Conservation (phyloP, 441 rosid genomes). For the Pelargonium fulgidum region DNA sequence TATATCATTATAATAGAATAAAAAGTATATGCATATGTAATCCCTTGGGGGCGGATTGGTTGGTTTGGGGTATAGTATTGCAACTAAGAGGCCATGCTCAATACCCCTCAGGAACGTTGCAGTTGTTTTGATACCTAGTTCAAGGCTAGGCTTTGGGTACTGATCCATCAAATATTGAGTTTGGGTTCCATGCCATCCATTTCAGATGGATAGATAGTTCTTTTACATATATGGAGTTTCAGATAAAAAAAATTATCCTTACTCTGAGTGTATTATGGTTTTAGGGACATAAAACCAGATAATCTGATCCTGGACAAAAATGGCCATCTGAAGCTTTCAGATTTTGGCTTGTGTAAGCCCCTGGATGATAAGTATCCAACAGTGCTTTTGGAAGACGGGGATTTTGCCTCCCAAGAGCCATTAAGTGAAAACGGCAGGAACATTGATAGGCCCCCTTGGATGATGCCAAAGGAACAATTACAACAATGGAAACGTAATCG, state of each 20-base stretch:
- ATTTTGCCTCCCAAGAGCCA: slow-evolving; percentile 37
- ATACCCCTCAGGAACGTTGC: slow-evolving; percentile 1
- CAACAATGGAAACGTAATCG: slow-evolving; percentile 92
- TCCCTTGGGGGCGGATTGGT: neutral
- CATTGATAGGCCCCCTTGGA: slow-evolving; percentile 58
- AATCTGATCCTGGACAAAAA: slow-evolving; percentile 86
- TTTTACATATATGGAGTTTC: slow-evolving; percentile 8
- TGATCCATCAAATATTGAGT: neutral
- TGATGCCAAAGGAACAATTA: slow-evolving; percentile 75
- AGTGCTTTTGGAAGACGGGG: slow-evolving; percentile 59
- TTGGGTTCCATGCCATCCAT: neutral
- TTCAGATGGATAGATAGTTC: neutral
- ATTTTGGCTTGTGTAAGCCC: slow-evolving; percentile 96
- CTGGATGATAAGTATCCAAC: slow-evolving; percentile 72
- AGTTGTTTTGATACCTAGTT: neutral
- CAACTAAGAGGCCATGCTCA: too few species aligned
- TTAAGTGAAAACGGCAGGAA: slow-evolving; percentile 73
- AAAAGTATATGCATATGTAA: too few species aligned
- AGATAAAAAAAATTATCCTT: neutral
- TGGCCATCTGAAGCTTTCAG: slow-evolving; percentile 96
- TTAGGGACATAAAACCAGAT: slow-evolving; percentile 92
- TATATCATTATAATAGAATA: too few species aligned
- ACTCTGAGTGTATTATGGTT: slow-evolving; percentile 14
- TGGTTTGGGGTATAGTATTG: too few species aligned
- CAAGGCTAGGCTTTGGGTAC: neutral